Evolutionary conservation across 1,284 basidiomycete species (phyloP).

Genomic region (Ustilago hordei): DNA sequence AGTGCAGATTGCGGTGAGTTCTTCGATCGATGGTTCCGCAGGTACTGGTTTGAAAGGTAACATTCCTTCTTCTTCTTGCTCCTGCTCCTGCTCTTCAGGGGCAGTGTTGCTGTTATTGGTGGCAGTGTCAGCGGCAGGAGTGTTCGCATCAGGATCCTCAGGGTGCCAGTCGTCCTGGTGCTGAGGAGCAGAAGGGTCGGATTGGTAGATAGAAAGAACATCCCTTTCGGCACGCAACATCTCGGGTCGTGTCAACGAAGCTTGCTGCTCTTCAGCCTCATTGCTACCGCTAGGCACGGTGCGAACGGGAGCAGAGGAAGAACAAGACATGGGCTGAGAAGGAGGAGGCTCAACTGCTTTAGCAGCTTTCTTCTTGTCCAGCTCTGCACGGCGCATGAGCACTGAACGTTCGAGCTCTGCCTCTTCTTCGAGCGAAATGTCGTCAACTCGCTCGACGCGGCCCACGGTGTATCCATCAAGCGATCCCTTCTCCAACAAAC

Average conservation of each 20-base stretch:
- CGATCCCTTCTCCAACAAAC: constrained; percentile 79
- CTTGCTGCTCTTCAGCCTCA: background rate
- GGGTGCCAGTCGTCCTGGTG: constrained; percentile 4
- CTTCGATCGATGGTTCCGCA: constrained; percentile 73
- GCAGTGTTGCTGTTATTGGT: background rate
- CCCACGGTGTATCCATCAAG: constrained; percentile 89
- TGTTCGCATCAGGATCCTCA: background rate
- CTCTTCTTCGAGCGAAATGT: constrained; percentile 55
- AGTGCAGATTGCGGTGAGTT: constrained; percentile 81
- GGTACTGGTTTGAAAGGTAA: constrained; percentile 47
- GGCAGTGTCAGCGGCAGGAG: background rate
- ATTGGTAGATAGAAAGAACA: constrained; percentile 37
- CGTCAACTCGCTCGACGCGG: constrained; percentile 75
- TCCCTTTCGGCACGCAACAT: constrained; percentile 29
- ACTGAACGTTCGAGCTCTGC: constrained; percentile 48
- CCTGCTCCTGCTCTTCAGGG: background rate
- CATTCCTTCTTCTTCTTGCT: constrained; percentile 19
- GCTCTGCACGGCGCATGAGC: constrained; percentile 29
- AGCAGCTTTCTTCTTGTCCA: constrained; percentile 38
- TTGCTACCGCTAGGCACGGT: background rate
- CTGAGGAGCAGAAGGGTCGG: background rate
- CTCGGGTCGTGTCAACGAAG: constrained; percentile 15
- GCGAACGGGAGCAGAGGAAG: constrained; percentile 23
- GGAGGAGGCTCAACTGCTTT: constrained; percentile 17
- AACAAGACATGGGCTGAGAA: constrained; percentile 17